phyloP scores from a whole-genome alignment of 169 alveolate species.

The Ophryocystis elektroscirrha region DNA sequence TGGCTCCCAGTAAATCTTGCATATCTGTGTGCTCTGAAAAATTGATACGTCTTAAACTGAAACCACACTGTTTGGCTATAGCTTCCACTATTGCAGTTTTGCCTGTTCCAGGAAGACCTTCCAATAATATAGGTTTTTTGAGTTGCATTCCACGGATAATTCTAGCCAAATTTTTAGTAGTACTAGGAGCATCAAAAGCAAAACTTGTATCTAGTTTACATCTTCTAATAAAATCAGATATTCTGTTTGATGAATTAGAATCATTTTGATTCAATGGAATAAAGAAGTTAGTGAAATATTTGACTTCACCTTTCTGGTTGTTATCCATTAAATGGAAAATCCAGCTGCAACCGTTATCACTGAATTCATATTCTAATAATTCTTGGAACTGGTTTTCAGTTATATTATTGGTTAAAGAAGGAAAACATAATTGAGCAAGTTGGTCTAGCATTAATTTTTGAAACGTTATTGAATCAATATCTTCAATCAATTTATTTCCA shows the following conservation, averaged over 20 bases:
- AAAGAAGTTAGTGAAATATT: background rate
- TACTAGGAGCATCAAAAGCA: constrained; percentile 58
- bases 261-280: background rate
- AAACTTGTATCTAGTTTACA: constrained; percentile 17
- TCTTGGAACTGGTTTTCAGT: too few relatives aligned
- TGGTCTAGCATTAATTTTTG: too few relatives aligned
- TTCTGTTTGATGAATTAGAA: background rate
- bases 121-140: constrained; percentile 70
- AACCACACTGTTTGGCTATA: constrained; percentile 54
- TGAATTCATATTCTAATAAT: too few relatives aligned
- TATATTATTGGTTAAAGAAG: too few relatives aligned
- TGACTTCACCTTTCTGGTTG: too few relatives aligned
- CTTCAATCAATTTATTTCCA: too few relatives aligned
- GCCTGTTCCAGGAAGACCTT: constrained; percentile 99
- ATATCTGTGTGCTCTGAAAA: constrained; percentile 85
- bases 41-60: constrained; percentile 62
- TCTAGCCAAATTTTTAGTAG: constrained; percentile 56
- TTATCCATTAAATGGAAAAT: too few relatives aligned
- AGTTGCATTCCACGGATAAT: constrained; percentile 63
- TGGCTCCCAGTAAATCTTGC: constrained; percentile 37
- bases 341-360: too few relatives aligned
- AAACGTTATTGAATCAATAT: too few relatives aligned
- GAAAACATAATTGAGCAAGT: too few relatives aligned
- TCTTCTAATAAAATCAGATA: background rate
- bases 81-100: constrained; percentile 76